phyloP scores from a whole-genome alignment of 495 filamentous ascomycete genomes.

The Penicillium fimorum region DNA sequence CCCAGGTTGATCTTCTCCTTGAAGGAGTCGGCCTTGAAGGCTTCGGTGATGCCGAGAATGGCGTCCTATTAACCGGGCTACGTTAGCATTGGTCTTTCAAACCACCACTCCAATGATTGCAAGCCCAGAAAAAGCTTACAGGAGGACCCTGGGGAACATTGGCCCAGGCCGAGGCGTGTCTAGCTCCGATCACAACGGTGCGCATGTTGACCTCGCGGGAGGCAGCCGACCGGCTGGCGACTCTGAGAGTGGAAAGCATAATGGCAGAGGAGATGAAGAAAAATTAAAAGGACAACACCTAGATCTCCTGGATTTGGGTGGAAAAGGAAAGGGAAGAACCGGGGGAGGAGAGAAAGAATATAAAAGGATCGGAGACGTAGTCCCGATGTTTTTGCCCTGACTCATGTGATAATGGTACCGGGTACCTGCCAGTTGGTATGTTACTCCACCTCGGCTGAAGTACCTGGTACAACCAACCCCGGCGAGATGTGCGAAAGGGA shows the following conservation, averaged over 20 bases:
- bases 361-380: conserved; percentile 37
- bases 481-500: conserved; percentile 22
- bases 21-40: conserved; percentile 94
- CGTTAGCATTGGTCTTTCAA: conserved; percentile 30
- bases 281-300: conserved; percentile 16
- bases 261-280: conserved; percentile 10
- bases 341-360: conserved; percentile 21
- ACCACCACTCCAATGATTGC: not conserved
- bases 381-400: conserved; percentile 35
- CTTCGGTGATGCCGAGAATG: conserved; percentile 96
- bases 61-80: conserved; percentile 53
- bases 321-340: conserved; percentile 23
- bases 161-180: conserved; percentile 80
- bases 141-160: conserved; percentile 90
- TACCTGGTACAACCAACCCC: conserved; percentile 23
- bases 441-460: not conserved
- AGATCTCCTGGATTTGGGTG: conserved; percentile 19
- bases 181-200: conserved; percentile 52
- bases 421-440: conserved; percentile 24
- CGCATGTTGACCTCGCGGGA: conserved; percentile 46
- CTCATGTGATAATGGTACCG: conserved; percentile 38
- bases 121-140: conserved; percentile 53
- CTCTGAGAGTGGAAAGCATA: conserved; percentile 59
- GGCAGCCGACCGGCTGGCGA: conserved; percentile 54
- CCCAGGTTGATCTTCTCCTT: conserved; percentile 96